Evolutionary conservation across 441 rosid genomes (phyloP).

Genomic region (Manihot esculenta): DNA sequence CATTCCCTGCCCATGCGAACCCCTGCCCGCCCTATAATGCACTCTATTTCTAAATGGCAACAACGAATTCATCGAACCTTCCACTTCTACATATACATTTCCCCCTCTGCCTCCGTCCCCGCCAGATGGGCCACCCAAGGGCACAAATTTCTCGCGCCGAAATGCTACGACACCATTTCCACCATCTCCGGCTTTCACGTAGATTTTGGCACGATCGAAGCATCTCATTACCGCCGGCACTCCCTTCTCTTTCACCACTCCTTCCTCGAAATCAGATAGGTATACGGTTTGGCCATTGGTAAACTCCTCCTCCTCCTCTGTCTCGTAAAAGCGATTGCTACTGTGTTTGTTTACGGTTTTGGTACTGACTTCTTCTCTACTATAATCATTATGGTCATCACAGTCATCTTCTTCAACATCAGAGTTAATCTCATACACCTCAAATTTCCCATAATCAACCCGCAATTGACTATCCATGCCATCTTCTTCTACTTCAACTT

Average conservation of each 20-base stretch:
- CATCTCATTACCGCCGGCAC: conserved; percentile 92
- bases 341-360: not conserved
- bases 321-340: conserved; percentile 13
- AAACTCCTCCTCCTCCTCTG: conserved; percentile 33
- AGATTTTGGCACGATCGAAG: conserved; percentile 81
- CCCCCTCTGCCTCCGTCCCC: conserved; percentile 98
- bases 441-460: conserved; percentile 29
- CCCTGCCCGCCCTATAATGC: conserved; percentile 84
- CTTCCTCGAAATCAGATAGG: conserved; percentile 28
- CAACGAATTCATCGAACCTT: conserved; percentile 75
- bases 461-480: conserved; percentile 16
- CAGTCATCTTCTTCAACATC: conserved; percentile 31
- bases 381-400: conserved; percentile 27
- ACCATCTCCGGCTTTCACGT: conserved; percentile 75
- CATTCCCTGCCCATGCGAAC: conserved; percentile 74
- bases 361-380: conserved; percentile 14
- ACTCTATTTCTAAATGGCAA: conserved; percentile 75
- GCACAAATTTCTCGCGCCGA: conserved; percentile 82
- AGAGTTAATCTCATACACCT: conserved; percentile 21
- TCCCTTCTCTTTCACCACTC: conserved; percentile 77
- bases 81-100: conserved; percentile 75
- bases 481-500: conserved; percentile 29
- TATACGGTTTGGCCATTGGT: conserved; percentile 23
- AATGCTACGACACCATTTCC: conserved; percentile 92
- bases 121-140: conserved; percentile 89